These are phyloP conservation scores for Pseudogymnoascus verrucosus DNA, from an alignment of 2,329 filamentous ascomycete species.

Conservation along the genomic window DNA sequence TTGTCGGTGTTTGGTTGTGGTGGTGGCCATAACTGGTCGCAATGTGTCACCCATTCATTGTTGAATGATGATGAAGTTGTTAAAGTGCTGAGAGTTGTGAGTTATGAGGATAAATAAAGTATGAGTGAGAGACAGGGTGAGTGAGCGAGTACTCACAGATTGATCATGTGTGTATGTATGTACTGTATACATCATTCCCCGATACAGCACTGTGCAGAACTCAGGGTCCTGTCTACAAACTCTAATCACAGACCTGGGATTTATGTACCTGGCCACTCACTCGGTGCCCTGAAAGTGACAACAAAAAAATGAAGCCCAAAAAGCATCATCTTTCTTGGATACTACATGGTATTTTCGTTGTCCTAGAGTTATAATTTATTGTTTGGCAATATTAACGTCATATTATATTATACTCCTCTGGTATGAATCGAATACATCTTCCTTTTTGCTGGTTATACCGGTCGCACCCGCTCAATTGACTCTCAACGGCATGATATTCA, in stretches of 20 bases:
- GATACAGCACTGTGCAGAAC: neutral
- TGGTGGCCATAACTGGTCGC: neutral
- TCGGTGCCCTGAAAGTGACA: too few relatives aligned
- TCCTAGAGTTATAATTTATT: neutral
- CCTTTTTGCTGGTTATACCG: neutral
- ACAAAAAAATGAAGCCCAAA: neutral
- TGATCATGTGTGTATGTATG: neutral
- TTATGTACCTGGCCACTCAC: too few relatives aligned
- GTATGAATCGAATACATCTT: neutral
- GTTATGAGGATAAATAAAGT: neutral
- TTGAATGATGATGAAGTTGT: neutral
- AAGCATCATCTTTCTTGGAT: neutral
- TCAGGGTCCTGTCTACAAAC: slow-evolving; percentile 5
- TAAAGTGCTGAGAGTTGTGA: neutral
- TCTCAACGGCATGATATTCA: neutral
- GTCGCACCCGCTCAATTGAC: neutral
- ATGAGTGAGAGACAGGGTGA: neutral
- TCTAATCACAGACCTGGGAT: neutral
- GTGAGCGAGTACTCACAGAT: too few relatives aligned
- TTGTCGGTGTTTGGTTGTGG: neutral
- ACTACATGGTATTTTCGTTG: neutral
- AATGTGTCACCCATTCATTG: neutral
- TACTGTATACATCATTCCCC: neutral
- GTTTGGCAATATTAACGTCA: neutral
- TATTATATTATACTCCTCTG: neutral